phyloP scores from a whole-genome alignment of 805 yeast genomes.

The Yueomyces sp. region DNA sequence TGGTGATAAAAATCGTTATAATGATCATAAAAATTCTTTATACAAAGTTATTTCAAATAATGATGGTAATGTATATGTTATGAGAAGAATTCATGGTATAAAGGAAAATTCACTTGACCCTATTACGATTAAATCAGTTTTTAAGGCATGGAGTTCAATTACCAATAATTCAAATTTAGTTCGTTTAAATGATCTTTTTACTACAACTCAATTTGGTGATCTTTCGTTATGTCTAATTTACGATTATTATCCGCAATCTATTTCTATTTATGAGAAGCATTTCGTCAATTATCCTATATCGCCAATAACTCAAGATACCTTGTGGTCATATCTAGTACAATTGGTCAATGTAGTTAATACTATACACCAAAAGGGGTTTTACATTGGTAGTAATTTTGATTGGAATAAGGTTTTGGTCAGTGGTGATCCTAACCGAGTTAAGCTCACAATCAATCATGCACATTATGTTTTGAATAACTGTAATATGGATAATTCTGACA shows the following conservation, averaged over 20 bases:
- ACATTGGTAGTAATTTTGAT: conserved; percentile 41
- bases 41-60: conserved; percentile 70
- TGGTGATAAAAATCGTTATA: conserved; percentile 22
- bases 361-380: conserved; percentile 49
- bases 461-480: conserved; percentile 47
- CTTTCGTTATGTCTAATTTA: conserved; percentile 62
- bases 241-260: conserved; percentile 73
- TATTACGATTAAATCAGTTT: conserved; percentile 37
- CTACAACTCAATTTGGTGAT: conserved; percentile 77
- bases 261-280: conserved; percentile 59
- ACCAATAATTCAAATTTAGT: conserved; percentile 38
- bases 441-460: conserved; percentile 60
- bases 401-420: conserved; percentile 63
- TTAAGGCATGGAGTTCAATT: conserved; percentile 55
- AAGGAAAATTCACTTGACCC: conserved; percentile 36
- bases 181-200: conserved; percentile 65
- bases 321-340: conserved; percentile 74
- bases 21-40: conserved; percentile 43
- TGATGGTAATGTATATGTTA: conserved; percentile 66
- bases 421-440: conserved; percentile 48
- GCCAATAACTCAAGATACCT: conserved; percentile 41
- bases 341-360: conserved; percentile 53
- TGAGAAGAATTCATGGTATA: conserved; percentile 59
- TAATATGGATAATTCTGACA: conserved; percentile 7
- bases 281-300: conserved; percentile 25